Evolutionary conservation across 768 basidiomycete species (phyloP).

Genomic region (Rhodocollybia butyracea): DNA sequence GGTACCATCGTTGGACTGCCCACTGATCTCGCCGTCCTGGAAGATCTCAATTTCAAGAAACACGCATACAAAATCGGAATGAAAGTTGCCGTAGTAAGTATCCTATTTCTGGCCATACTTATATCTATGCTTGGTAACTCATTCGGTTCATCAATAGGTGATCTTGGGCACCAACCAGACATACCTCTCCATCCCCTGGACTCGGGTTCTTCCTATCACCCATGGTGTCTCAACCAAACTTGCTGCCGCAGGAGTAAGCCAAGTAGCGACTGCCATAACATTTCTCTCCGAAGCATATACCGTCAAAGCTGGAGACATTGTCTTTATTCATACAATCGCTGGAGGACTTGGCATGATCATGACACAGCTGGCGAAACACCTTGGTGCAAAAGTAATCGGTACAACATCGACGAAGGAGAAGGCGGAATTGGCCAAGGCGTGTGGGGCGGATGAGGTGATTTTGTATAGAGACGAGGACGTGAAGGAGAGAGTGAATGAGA

Average conservation of each 20-base stretch:
- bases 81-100: constrained; percentile 65
- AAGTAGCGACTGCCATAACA: constrained; percentile 74
- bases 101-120: neutral
- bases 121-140: neutral
- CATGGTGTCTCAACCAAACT: constrained; percentile 55
- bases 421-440: constrained; percentile 68
- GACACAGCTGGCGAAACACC: constrained; percentile 62
- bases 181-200: constrained; percentile 67
- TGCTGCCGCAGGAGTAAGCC: constrained; percentile 68
- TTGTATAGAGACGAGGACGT: constrained; percentile 75
- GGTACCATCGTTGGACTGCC: constrained; percentile 78
- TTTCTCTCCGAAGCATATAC: constrained; percentile 85
- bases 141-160: constrained; percentile 30
- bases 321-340: constrained; percentile 88
- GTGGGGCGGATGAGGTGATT: constrained; percentile 88
- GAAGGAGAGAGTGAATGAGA: constrained; percentile 65
- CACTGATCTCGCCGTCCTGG: constrained; percentile 55
- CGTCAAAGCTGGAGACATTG: constrained; percentile 74
- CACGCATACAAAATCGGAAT: constrained; percentile 66
- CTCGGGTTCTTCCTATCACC: constrained; percentile 61
- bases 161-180: constrained; percentile 58
- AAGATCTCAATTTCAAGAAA: constrained; percentile 59
- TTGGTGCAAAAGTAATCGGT: constrained; percentile 89
- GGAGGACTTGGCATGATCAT: constrained; percentile 80
- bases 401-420: constrained; percentile 88